Percentiles rank a stretch among this genome's conserved stretches.
phyloP scores from a whole-genome alignment of 192 early-diverging fungal species.

The Lobosporangium transversale region DNA sequence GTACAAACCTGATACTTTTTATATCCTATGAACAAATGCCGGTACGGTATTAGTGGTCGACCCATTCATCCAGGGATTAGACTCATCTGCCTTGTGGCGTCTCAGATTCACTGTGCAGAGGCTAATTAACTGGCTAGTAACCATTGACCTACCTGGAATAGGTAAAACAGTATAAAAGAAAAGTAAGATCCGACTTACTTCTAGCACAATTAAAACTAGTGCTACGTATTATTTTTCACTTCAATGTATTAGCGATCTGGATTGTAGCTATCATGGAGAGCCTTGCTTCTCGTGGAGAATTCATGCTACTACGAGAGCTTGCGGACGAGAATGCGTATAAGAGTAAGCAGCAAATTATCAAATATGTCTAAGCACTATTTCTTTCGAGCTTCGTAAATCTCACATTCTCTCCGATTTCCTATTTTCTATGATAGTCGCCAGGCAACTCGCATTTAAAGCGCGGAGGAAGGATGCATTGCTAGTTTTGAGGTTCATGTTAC shows the following conservation, averaged over 20 bases:
- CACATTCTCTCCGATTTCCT: background rate
- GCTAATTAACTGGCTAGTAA: conserved; percentile 40
- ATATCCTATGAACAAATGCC: too few relatives aligned
- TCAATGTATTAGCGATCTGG: conserved; percentile 40
- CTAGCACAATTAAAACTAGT: too few relatives aligned
- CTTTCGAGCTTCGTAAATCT: background rate
- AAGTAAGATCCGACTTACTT: too few relatives aligned
- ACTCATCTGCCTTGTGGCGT: conserved; percentile 20
- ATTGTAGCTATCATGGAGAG: conserved; percentile 45
- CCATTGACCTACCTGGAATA: conserved; percentile 30
- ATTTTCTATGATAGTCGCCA: conserved; percentile 11
- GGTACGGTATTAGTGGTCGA: conserved; percentile 27
- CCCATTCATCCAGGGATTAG: conserved; percentile 34
- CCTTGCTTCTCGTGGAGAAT: conserved; percentile 43
- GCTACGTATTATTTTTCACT: too few relatives aligned
- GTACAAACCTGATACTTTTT: too few relatives aligned
- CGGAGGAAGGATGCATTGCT: conserved; percentile 44
- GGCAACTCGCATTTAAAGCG: conserved; percentile 18
- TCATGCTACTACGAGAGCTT: conserved; percentile 36
- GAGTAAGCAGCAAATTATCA: conserved; percentile 6
- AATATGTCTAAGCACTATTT: background rate
- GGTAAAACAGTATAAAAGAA: too few relatives aligned
- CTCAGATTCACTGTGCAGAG: conserved; percentile 30
- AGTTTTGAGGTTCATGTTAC: conserved; percentile 37
- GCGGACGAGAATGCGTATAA: conserved; percentile 43